Evolutionary conservation across 2,329 filamentous ascomycete species (phyloP).

Genomic region (Biscogniauxia marginata): DNA sequence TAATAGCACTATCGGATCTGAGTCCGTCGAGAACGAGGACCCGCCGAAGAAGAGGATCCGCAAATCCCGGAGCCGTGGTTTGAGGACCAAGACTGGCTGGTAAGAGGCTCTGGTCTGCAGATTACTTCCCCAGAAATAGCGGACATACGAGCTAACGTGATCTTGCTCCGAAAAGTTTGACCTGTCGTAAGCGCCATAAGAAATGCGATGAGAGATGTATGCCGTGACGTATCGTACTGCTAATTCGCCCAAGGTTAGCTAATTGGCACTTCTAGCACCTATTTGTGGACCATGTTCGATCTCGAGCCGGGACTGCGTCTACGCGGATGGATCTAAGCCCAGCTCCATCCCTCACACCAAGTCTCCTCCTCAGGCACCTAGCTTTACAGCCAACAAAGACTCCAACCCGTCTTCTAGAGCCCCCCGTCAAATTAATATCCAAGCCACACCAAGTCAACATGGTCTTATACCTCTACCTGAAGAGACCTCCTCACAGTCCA

Average conservation of each 20-base stretch:
- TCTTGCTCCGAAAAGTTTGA: constrained; percentile 6
- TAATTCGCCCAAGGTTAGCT: not conserved
- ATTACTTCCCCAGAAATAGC: constrained; percentile 1
- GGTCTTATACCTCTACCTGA: constrained; percentile 6
- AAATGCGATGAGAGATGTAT: constrained; percentile 23
- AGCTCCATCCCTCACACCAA: constrained; percentile 6
- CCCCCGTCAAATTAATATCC: not conserved
- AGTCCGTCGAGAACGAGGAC: not conserved
- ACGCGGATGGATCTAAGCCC: constrained; percentile 8
- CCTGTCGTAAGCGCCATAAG: constrained; percentile 18
- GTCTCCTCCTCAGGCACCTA: not conserved
- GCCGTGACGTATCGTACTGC: not conserved
- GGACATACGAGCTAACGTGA: not conserved
- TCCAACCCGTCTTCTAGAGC: not conserved
- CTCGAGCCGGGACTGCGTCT: constrained; percentile 19
- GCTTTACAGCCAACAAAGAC: not conserved
- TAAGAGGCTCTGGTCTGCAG: constrained; percentile 1
- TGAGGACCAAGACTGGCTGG: constrained; percentile 23
- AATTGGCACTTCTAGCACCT: constrained; percentile 8
- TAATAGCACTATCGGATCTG: not conserved
- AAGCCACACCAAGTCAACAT: constrained; percentile 9
- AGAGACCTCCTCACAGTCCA: constrained; percentile 1
- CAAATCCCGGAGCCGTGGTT: constrained; percentile 20
- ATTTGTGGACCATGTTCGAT: constrained; percentile 21
- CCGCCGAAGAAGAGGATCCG: constrained; percentile 19